Evolutionary conservation across 2,329 filamentous ascomycete species (phyloP).

Genomic region (Parastagonospora nodorum): DNA sequence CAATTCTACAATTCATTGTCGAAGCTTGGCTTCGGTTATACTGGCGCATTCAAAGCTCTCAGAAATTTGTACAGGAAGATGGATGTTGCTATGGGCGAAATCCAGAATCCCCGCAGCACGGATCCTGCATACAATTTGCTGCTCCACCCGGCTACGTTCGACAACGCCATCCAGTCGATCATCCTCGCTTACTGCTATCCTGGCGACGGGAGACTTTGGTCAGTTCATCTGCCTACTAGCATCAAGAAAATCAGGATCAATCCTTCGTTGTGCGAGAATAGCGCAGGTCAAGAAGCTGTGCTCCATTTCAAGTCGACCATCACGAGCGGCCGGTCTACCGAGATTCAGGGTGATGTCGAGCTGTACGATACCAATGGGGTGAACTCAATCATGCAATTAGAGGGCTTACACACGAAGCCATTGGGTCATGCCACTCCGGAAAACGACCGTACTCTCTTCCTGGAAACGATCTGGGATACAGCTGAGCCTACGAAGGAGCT

Average conservation of each 20-base stretch:
- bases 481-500: background rate
- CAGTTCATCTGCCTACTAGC: slow-evolving; percentile 19
- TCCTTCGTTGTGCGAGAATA: no score
- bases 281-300: no score
- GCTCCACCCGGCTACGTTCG: slow-evolving; percentile 28
- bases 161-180: slow-evolving; percentile 34
- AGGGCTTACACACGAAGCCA: background rate
- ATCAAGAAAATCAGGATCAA: slow-evolving; percentile 13
- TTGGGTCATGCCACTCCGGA: background rate
- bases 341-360: background rate
- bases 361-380: background rate
- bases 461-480: background rate
- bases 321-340: no score
- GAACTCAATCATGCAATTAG: background rate
- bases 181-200: slow-evolving; percentile 34
- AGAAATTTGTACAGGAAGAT: background rate
- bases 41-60: background rate
- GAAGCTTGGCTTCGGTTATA: no score
- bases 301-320: no score
- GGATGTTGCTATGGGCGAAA: background rate
- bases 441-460: background rate
- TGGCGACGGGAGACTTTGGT: slow-evolving; percentile 23
- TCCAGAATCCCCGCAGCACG: background rate
- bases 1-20: no score
- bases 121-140: background rate